A percentile compares a stretch with the other conserved stretches of the same genome.
Conservation (phyloP, 768 basidiomycete genomes). For the Lactarius quietus region DNA sequence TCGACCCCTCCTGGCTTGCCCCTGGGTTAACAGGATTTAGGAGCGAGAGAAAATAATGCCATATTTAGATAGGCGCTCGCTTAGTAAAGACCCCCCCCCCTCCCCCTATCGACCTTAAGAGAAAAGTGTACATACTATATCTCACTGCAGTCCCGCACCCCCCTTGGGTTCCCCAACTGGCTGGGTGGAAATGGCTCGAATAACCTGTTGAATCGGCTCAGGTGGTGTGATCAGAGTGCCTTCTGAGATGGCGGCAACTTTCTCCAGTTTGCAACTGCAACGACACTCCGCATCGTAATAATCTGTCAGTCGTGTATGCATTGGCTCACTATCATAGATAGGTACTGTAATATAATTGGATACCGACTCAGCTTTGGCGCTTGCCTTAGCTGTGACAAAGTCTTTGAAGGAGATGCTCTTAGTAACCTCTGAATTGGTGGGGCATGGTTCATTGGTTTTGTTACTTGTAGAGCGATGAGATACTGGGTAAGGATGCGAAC, state of each 20-base stretch:
- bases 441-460: slow-evolving; percentile 34
- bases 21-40: no score
- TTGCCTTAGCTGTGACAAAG: slow-evolving; percentile 23
- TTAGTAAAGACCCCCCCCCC: no score
- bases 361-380: slow-evolving; percentile 34
- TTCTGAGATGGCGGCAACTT: slow-evolving; percentile 13
- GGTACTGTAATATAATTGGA: slow-evolving; percentile 44
- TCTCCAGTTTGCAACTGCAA: slow-evolving; percentile 28
- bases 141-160: no score
- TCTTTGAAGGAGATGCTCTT: slow-evolving; percentile 14
- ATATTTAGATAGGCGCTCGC: no score
- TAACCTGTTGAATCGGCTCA: slow-evolving; percentile 34
- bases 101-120: no score
- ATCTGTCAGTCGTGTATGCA: slow-evolving; percentile 54
- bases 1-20: no score
- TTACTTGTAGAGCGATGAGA: slow-evolving; percentile 47
- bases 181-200: slow-evolving; percentile 24
- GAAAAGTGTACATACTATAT: no score
- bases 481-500: slow-evolving; percentile 55
- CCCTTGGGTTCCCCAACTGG: slow-evolving; percentile 14
- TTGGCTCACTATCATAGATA: slow-evolving; percentile 37
- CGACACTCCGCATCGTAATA: slow-evolving; percentile 45
- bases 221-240: slow-evolving; percentile 14
- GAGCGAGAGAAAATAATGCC: no score
- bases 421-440: slow-evolving; percentile 30